These are phyloP conservation scores for Auriculariales sp. DNA, from an alignment of 768 basidiomycete genomes.

Conservation along the genomic window DNA sequence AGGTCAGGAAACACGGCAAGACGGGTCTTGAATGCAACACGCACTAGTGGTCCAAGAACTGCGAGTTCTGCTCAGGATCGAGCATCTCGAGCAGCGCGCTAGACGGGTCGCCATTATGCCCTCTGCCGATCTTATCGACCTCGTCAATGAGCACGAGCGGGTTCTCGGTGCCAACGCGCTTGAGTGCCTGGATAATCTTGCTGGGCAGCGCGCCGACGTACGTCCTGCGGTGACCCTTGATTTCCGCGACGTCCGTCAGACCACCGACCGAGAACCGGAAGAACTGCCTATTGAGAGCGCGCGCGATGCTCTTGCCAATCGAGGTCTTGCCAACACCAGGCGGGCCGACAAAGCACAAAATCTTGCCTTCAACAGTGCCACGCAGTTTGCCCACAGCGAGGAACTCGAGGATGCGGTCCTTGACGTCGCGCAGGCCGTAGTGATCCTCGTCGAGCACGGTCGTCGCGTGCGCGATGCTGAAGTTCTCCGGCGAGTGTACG, in stretches of 20 bases:
- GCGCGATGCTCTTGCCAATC: constrained; percentile 89
- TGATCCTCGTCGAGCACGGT: constrained; percentile 87
- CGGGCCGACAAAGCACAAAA: constrained; percentile 90
- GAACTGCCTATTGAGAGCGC: constrained; percentile 82
- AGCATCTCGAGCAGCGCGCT: constrained; percentile 88
- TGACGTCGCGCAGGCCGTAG: constrained; percentile 84
- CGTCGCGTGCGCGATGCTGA: constrained; percentile 68
- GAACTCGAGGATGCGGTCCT: constrained; percentile 89
- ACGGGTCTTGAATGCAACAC: constrained; percentile 19
- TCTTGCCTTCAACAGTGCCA: constrained; percentile 93
- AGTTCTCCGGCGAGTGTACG: constrained; percentile 85
- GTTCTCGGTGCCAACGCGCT: constrained; percentile 87
- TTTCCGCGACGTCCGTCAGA: constrained; percentile 94
- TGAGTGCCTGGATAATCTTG: constrained; percentile 89
- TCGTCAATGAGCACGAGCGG: constrained; percentile 91
- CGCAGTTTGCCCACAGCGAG: constrained; percentile 89
- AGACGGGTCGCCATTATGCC: constrained; percentile 83
- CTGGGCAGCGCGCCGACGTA: constrained; percentile 90
- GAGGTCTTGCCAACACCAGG: constrained; percentile 97
- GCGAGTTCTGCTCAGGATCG: constrained; percentile 88
- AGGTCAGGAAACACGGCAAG: constrained; percentile 1
- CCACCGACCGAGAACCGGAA: constrained; percentile 97
- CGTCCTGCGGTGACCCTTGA: constrained; percentile 95
- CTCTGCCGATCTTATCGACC: constrained; percentile 88
- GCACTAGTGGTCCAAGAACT: constrained; percentile 90